Percentiles rank a stretch among this genome's conserved stretches.
Evolutionary conservation across 2,329 filamentous ascomycete genomes (phyloP).

Genomic region (Ophiostoma australiae): DNA sequence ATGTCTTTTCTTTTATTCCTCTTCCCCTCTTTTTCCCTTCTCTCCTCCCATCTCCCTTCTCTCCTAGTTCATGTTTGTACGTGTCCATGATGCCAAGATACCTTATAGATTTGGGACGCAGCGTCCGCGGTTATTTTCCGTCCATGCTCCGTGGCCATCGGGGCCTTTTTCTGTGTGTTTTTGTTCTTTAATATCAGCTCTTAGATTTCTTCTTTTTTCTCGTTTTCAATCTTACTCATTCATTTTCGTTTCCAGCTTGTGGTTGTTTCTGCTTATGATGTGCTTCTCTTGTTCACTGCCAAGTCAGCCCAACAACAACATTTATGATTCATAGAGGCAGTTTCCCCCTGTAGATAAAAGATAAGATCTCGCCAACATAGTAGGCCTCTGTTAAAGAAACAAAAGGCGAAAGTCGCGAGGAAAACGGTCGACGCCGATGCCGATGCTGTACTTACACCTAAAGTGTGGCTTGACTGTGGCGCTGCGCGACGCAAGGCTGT

Average conservation of each 20-base stretch:
- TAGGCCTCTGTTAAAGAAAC: too few species aligned
- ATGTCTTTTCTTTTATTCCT: neutral
- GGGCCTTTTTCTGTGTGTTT: neutral
- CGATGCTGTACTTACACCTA: neutral
- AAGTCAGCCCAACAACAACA: too few species aligned
- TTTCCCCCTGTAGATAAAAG: too few species aligned
- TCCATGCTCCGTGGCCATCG: neutral
- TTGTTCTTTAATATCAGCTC: neutral
- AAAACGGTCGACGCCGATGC: too few species aligned
- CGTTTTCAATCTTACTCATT: neutral
- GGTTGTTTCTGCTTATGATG: neutral
- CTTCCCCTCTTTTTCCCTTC: neutral
- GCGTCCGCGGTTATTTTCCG: constrained; percentile 17
- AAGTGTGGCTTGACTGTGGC: neutral
- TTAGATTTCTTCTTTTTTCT: neutral
- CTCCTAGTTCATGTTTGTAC: constrained; percentile 21
- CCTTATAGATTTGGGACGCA: constrained; percentile 25
- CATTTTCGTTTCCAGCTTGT: neutral
- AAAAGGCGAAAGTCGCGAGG: too few species aligned
- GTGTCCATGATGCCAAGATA: constrained; percentile 21
- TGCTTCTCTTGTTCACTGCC: too few species aligned
- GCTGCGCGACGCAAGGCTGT: neutral
- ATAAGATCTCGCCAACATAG: too few species aligned
- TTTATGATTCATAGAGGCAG: too few species aligned
- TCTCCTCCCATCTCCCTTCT: neutral